Base-by-base conservation (phyloP, 768 basidiomycete genomes). In the Aureoboletus auriporus region DNA sequence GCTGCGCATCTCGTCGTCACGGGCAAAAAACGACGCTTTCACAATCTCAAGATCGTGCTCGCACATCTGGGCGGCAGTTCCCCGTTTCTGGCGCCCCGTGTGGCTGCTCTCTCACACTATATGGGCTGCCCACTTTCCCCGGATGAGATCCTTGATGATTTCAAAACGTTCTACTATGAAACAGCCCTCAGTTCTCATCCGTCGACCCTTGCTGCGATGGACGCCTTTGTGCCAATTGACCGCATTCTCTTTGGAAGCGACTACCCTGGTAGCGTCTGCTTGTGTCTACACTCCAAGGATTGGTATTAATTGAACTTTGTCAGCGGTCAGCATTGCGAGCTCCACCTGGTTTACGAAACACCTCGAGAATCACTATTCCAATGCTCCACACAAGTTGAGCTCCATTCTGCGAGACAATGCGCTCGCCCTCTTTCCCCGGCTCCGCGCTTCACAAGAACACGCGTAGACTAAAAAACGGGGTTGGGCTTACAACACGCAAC, bases 1-100 rank as follows among this genome's bases (percentile, higher is more conserved):
- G 86, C 86, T 30, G 80, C 86, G 4, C 84, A 87, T 59, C 75
- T 90, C 41, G 85, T 89, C 39, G 80, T 89, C 20, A 77, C 83
- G 0, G 83, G 84, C 39, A 77, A 73, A 58, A 86, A 84, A 63
- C 80, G 84, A 37, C 77, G 72, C 51, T 86, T 78, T 56, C 64
- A 74, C 17, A 67, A 78, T 46, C 71, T 80, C 54, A 82, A 77
- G 47, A 79, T 88, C 52, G 76, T 90, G 31, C 77, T 90, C 8
- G 78, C 87, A 16, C 88, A 89, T 60, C 68, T 87, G 10, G 87
- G 88, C n/a, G 87, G 87, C 2, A 82, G 74, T 55, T 77, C 79
- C 2, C 77, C 77, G 8, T 76, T 78, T 49, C 76, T 89, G 40
- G 84, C 83, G 4, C 65, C 83, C 8, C 83, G 87, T 23, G 82